Conservation (phyloP, 2,329 filamentous ascomycete species). For the Pleochaeta shiraiana region DNA sequence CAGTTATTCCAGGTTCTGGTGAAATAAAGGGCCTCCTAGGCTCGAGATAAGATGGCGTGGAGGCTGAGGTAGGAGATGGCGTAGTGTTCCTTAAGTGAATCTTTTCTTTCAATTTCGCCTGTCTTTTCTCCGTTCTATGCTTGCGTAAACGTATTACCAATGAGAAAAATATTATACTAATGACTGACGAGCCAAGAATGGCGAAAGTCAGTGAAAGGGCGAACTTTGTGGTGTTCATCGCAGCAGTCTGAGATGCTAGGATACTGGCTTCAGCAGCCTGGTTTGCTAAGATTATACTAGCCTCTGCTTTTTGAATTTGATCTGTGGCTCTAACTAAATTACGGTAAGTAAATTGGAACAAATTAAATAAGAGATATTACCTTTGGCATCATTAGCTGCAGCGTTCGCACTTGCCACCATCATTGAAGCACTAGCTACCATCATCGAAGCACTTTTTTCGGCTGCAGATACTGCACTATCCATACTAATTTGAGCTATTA, state of each 20-base stretch:
- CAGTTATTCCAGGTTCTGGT: too few species aligned
- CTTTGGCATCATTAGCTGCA: conserved; percentile 6
- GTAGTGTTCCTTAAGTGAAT: conserved; percentile 5
- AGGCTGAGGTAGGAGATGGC: background rate
- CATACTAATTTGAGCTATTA: conserved; percentile 1
- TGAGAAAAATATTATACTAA: conserved; percentile 9
- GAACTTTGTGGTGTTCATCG: conserved; percentile 8
- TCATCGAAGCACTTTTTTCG: conserved; percentile 6
- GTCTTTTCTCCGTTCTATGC: conserved; percentile 4
- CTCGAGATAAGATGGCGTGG: too few species aligned
- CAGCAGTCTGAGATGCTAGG: conserved; percentile 5
- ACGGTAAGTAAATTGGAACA: background rate
- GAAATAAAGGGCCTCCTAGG: too few species aligned
- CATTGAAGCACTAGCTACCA: conserved; percentile 1
- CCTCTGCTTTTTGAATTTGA: conserved; percentile 7
- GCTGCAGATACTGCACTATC: conserved; percentile 5
- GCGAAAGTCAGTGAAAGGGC: conserved; percentile 10
- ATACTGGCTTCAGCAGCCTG: conserved; percentile 7
- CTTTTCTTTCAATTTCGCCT: conserved; percentile 7
- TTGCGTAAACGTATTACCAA: conserved; percentile 6
- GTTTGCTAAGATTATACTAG: conserved; percentile 5
- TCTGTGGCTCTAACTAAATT: conserved; percentile 7
- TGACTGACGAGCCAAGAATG: conserved; percentile 11
- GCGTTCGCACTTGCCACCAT: conserved; percentile 7
- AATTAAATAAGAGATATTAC: background rate